Conservation (phyloP, 2,329 filamentous ascomycete species). For the Westerdykella sp. region DNA sequence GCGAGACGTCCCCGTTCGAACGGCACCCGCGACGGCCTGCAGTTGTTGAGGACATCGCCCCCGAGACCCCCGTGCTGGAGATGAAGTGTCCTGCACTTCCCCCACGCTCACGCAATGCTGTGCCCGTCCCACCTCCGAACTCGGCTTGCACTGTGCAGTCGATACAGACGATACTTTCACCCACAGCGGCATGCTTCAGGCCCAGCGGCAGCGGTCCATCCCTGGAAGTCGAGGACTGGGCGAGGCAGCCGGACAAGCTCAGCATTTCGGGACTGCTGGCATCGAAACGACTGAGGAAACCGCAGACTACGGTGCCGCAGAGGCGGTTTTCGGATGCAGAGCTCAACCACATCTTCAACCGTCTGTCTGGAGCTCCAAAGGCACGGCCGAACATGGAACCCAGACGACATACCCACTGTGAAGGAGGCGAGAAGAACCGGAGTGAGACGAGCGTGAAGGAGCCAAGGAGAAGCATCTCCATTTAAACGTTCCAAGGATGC, state of each 20-base stretch:
- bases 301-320: constrained; percentile 1
- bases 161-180: constrained; percentile 7
- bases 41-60: constrained; percentile 4
- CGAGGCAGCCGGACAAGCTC: constrained; percentile 12
- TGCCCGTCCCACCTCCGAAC: constrained; percentile 3
- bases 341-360: constrained; percentile 6
- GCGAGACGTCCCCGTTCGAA: constrained; percentile 19
- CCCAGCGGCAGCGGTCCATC: constrained; percentile 6
- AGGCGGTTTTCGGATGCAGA: constrained; percentile 12
- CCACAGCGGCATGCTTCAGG: constrained; percentile 20
- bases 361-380: constrained; percentile 1
- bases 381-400: constrained; percentile 1
- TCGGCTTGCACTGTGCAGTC: constrained; percentile 13
- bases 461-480: constrained; percentile 12
- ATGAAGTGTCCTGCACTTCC: constrained; percentile 9
- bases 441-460: not conserved
- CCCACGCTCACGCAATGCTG: not conserved
- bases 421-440: no score
- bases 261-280: constrained; percentile 18
- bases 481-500: constrained; percentile 7
- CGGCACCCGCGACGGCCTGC: constrained; percentile 4
- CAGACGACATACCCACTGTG: no score
- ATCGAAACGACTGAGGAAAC: constrained; percentile 4
- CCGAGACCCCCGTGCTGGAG: constrained; percentile 8
- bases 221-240: not conserved